phyloP scores from a whole-genome alignment of 2,329 filamentous ascomycete species.

The Nemania sp. region DNA sequence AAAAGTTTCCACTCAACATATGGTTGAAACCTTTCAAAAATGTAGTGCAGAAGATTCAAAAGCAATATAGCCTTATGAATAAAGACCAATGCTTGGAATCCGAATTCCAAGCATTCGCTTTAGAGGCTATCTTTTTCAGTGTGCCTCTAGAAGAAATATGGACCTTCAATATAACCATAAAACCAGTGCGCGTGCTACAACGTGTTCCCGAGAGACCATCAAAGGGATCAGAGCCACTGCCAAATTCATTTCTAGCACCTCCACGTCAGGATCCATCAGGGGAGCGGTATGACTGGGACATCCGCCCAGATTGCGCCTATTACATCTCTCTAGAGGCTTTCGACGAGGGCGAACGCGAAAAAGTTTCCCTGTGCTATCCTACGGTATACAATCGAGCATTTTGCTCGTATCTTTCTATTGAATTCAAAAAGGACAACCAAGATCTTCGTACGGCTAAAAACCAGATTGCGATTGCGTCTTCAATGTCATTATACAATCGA shows the following conservation, averaged over 20 bases:
- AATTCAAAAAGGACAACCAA: slow-evolving; percentile 6
- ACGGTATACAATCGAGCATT: slow-evolving; percentile 4
- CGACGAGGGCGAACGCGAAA: background rate
- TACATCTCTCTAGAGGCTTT: slow-evolving; percentile 1
- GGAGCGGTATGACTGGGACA: background rate
- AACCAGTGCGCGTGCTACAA: background rate
- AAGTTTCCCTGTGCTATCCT: background rate
- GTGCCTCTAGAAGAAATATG: background rate
- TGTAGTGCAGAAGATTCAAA: background rate
- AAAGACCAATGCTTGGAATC: background rate
- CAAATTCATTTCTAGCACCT: background rate
- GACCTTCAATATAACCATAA: background rate
- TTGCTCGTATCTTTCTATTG: slow-evolving; percentile 5
- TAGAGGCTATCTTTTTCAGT: background rate
- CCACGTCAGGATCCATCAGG: background rate
- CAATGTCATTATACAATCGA: slow-evolving; percentile 10
- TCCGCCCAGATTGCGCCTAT: slow-evolving; percentile 9
- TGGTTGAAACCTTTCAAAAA: background rate
- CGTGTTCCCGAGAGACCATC: background rate
- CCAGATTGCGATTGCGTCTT: slow-evolving; percentile 1
- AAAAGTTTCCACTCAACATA: background rate
- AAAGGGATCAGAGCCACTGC: background rate
- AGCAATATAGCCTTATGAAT: background rate
- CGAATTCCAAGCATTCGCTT: background rate
- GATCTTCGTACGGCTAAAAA: slow-evolving; percentile 1